Percentiles rank a stretch among this genome's conserved stretches.
Conservation (phyloP, 2,329 filamentous ascomycete genomes). For the Pseudopyrenochaeta lycopersici region DNA sequence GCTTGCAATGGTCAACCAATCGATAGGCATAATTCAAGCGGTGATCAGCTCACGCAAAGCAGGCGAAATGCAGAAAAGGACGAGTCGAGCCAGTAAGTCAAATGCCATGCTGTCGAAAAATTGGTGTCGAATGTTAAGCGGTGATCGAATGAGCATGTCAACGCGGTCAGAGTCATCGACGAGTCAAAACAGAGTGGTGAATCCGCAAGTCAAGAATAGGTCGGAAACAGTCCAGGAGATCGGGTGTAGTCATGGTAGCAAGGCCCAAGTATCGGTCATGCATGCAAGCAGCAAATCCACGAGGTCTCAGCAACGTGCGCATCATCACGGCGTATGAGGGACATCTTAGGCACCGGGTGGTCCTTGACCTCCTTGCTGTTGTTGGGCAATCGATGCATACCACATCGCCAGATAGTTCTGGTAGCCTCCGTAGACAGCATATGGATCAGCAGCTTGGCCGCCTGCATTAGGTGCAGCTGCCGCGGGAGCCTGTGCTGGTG, state of each 20-base stretch:
- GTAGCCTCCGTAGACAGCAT: constrained; percentile 84
- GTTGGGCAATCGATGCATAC: constrained; percentile 74
- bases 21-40: constrained; percentile 17
- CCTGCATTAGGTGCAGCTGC: constrained; percentile 51
- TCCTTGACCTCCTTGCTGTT: constrained; percentile 45
- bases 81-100: constrained; percentile 3
- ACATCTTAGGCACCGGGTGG: constrained; percentile 47
- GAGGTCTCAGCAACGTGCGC: constrained; percentile 46
- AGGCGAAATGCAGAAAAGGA: constrained; percentile 10
- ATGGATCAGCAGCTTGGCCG: constrained; percentile 59
- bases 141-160: constrained; percentile 14
- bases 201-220: constrained; percentile 27
- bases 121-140: constrained; percentile 5
- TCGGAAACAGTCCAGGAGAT: constrained; percentile 26
- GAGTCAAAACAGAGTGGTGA: constrained; percentile 23
- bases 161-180: constrained; percentile 31
- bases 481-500: constrained; percentile 36
- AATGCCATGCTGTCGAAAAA: constrained; percentile 8
- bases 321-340: constrained; percentile 44
- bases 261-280: constrained; percentile 44
- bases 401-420: constrained; percentile 81
- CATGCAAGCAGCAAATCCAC: constrained; percentile 49
- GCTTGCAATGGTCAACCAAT: constrained; percentile 15
- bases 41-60: constrained; percentile 23
- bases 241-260: constrained; percentile 35